phyloP scores from a whole-genome alignment of 1,284 basidiomycete genomes.

The Sphaerobolus stellatus region DNA sequence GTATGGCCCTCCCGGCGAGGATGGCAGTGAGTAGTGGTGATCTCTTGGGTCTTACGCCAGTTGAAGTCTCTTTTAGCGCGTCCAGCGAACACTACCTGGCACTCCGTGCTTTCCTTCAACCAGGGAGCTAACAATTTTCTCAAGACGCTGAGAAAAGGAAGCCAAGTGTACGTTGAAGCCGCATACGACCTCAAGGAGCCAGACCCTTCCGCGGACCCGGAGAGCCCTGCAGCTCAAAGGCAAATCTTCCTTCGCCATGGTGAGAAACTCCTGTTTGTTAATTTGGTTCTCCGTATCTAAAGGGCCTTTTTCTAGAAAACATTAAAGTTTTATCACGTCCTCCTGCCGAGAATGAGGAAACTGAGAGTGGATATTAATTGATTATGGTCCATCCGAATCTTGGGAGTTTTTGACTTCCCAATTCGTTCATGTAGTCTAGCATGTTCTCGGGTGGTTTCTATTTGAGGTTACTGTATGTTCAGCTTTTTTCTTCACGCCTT shows the following conservation, averaged over 20 bases:
- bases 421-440: too few species aligned
- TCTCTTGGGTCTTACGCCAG: not conserved
- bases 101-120: conserved; percentile 69
- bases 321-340: conserved; percentile 9
- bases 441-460: too few species aligned
- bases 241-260: conserved; percentile 80
- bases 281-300: too few species aligned
- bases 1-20: conserved; percentile 53
- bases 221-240: conserved; percentile 65
- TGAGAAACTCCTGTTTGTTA: conserved; percentile 28
- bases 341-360: not conserved
- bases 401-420: too few species aligned
- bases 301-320: not conserved
- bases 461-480: too few species aligned
- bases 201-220: conserved; percentile 58
- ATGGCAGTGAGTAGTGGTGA: conserved; percentile 55
- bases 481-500: too few species aligned
- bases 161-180: conserved; percentile 74
- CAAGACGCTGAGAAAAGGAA: conserved; percentile 61
- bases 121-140: conserved; percentile 59
- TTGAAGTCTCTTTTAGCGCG: conserved; percentile 43
- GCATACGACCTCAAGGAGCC: conserved; percentile 72
- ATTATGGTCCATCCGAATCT: too few species aligned
- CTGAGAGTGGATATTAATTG: too few species aligned
- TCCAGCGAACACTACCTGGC: conserved; percentile 58